Evolutionary conservation across 495 filamentous ascomycete species (phyloP).

Genomic region (Annulohypoxylon bovei): DNA sequence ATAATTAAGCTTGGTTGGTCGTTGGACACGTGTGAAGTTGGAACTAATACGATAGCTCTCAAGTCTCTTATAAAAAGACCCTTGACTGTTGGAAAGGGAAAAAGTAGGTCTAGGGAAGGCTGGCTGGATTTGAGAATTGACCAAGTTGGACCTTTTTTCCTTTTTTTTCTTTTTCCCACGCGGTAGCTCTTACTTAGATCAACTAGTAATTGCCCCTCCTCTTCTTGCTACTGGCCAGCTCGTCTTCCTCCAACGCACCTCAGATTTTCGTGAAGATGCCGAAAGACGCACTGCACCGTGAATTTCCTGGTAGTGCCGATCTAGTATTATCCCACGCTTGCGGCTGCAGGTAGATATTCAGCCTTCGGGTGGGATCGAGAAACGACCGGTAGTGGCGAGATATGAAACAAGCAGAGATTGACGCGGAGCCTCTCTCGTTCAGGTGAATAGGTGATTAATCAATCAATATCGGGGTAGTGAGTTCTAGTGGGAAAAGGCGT

Average conservation of each 20-base stretch:
- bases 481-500: neutral
- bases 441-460: conserved; percentile 32
- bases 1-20: conserved; percentile 35
- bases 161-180: neutral
- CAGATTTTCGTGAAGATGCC: conserved; percentile 29
- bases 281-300: conserved; percentile 30
- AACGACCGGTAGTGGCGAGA: conserved; percentile 37
- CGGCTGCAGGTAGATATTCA: conserved; percentile 44
- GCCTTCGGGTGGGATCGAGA: conserved; percentile 40
- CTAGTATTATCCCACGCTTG: conserved; percentile 38
- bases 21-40: conserved; percentile 36
- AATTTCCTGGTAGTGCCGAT: conserved; percentile 34
- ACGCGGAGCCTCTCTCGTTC: conserved; percentile 16
- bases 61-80: conserved; percentile 8
- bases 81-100: conserved; percentile 10
- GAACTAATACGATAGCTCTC: conserved; percentile 25
- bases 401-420: conserved; percentile 38
- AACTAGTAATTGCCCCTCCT: conserved; percentile 21
- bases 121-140: too few relatives aligned
- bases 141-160: conserved; percentile 15
- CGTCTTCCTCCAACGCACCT: conserved; percentile 20
- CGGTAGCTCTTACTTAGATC: conserved; percentile 13
- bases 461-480: conserved; percentile 20
- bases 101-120: neutral
- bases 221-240: neutral